Conservation (phyloP, 805 yeast species). For the Kodamaea jinghongensis region DNA sequence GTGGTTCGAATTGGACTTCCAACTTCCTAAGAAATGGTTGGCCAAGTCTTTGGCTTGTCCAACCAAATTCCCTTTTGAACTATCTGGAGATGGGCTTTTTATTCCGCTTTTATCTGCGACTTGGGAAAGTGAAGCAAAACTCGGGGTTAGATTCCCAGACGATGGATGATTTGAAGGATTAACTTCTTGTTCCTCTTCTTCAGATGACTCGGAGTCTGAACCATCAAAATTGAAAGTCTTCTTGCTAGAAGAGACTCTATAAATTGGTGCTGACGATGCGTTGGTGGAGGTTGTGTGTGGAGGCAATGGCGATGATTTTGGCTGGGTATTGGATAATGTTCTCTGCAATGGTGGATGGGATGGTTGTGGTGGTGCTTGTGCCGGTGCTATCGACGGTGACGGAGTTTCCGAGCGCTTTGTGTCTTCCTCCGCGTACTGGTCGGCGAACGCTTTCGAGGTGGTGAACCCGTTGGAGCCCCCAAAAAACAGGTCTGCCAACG, state of each 20-base stretch:
- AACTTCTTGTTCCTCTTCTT: conserved; percentile 26
- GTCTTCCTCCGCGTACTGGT: background rate
- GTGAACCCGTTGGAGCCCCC: conserved; percentile 19
- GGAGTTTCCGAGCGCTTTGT: too few species aligned
- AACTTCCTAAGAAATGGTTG: conserved; percentile 29
- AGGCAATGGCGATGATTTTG: conserved; percentile 40
- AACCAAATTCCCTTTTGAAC: conserved; percentile 18
- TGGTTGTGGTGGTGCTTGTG: too few species aligned
- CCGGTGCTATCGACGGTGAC: too few species aligned
- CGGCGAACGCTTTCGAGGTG: conserved; percentile 3
- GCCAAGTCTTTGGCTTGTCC: conserved; percentile 39
- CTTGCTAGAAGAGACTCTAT: conserved; percentile 6
- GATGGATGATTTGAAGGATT: conserved; percentile 5
- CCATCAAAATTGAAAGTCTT: conserved; percentile 35
- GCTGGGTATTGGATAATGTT: conserved; percentile 20
- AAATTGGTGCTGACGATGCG: conserved; percentile 24
- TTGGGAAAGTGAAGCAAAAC: conserved; percentile 47
- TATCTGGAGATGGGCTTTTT: conserved; percentile 26
- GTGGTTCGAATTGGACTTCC: conserved; percentile 16
- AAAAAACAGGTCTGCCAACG: conserved; percentile 35
- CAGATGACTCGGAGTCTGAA: conserved; percentile 27
- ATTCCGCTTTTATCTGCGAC: conserved; percentile 49
- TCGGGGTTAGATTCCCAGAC: conserved; percentile 17
- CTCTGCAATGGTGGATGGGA: conserved; percentile 8
- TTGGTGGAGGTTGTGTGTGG: conserved; percentile 43